Base-by-base conservation (phyloP, 2,329 filamentous ascomycete genomes). In the Ophiocordyceps camponoti-saundersi region DNA sequence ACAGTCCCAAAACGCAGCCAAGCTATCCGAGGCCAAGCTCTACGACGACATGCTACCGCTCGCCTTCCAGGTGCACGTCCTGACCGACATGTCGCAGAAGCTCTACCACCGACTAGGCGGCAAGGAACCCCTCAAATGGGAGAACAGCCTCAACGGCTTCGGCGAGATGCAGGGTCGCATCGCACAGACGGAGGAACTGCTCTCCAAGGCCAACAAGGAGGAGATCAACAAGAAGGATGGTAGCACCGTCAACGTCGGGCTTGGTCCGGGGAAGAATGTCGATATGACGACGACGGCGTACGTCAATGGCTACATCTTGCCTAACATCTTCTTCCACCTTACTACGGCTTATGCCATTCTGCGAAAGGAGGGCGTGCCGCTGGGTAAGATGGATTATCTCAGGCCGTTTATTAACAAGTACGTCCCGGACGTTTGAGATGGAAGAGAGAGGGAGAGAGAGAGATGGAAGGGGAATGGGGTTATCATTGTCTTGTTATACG, bases 271-370 rank as follows among this genome's bases (percentile, higher is more conserved):
- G 34, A 59, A 56, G 49, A 50, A 46, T n/a, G 55, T 48, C 30
- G 36, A 55, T 40, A 46, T 63, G 44, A 48, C 52, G 34, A 56
- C 52, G 44, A 29, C 52, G 43, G 59, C 64, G 2, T 82, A 75
- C 55, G 55, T 74, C 21, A 55, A 61, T 40, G 61, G 61, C 3
- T 76, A 70, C 57, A 66, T 61, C 4, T 47, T 78, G 42, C 77
- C 79, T 21, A 80, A 82, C 55, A 60, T 81, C 53, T 80, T 69
- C 63, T 85, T 84, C 61, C 80, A 84, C 56, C 52, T 75, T 15
- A 68, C 60, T 3, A 78, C 69, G 13, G 67, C 74, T 11, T 84
- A 84, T 62, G 65, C 60, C 21, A 75, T 84, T 47, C 55, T 83
- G 57, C 66, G 80, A 49, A 71, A 68, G 55, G 69, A 77, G 61